Evolutionary conservation across 805 yeast genomes (phyloP), one percentile per base, ranked within the genome.

Genomic region (Scheffersomyces spartinae): DNA sequence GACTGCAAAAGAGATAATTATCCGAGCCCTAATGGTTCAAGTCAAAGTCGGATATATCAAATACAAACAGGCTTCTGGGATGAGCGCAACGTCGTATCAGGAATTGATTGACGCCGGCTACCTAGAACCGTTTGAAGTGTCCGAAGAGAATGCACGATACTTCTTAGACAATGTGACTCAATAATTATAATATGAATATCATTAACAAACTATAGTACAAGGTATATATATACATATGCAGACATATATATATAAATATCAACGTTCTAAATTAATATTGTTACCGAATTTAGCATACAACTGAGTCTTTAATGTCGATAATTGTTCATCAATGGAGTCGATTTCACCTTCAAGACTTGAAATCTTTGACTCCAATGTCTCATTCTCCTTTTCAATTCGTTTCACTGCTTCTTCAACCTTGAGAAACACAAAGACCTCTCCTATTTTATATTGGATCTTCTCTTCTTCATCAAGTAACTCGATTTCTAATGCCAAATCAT

Each of bases 241-340:
- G n/a, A n/a, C n/a, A n/a, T n/a, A n/a, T n/a, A n/a, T n/a, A n/a
- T n/a, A n/a, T 13, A 20, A 20, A 15, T n/a, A 17, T 40, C 27
- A 68, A 28, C 74, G 59, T 47, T 88, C 98, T 24, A 88, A 57
- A 47, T 86, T 86, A 45, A 88, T 91, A 31, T 83, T 74, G 39
- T 70, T 71, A 14, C 97, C 98, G 45, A 88, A 91, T 49, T 81
- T 84, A 10, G 82, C 83, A 43, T 88, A 91, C 29, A 88, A 59
- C n/a, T 61, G 64, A 17, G 69, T 66, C 55, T 88, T 88, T 41
- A 88, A 64, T 15, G 50, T 65, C 7, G 51, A 49, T 49, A 88
- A 59, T 31, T 68, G 55, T 3, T 61, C 64, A 32, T 74, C 75
- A 18, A 76, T 55, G 1, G 46, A 60, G 2, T 61, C 70, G 17